These are phyloP conservation scores for Boletus sp. DNA, from an alignment of 768 basidiomycete species.

Conservation along the genomic window DNA sequence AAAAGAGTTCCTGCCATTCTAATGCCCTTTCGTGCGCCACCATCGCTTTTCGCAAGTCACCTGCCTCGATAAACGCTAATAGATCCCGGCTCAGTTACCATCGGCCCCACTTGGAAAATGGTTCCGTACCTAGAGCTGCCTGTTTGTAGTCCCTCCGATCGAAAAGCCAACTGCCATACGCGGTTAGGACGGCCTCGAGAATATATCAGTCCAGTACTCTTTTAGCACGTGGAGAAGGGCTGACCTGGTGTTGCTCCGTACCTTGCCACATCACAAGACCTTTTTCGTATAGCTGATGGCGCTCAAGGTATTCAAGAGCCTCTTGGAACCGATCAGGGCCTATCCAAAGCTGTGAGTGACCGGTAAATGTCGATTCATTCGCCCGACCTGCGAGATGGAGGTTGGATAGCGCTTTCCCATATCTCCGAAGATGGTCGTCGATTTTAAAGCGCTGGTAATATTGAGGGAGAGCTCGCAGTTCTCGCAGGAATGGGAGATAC, in stretches of 20 bases:
- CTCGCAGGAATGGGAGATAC: conserved; percentile 94
- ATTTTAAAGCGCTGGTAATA: conserved; percentile 87
- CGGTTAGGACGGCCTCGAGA: conserved; percentile 58
- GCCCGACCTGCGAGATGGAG: conserved; percentile 66
- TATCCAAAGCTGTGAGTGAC: conserved; percentile 29
- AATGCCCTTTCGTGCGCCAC: conserved; percentile 82
- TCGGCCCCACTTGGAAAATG: background rate
- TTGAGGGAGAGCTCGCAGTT: conserved; percentile 69
- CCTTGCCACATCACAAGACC: conserved; percentile 75
- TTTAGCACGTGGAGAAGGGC: conserved; percentile 12
- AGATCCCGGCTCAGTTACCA: conserved; percentile 5
- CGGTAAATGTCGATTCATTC: background rate
- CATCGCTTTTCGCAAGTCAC: conserved; percentile 68
- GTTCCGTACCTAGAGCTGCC: conserved; percentile 69
- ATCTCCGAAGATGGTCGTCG: conserved; percentile 83
- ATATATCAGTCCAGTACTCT: conserved; percentile 4
- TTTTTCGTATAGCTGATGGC: conserved; percentile 67
- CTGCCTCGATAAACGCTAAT: conserved; percentile 72
- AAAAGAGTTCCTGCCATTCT: conserved; percentile 91
- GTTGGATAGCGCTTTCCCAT: conserved; percentile 70
- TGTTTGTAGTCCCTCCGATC: conserved; percentile 80
- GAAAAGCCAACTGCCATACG: conserved; percentile 87
- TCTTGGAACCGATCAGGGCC: conserved; percentile 74
- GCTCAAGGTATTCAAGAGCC: conserved; percentile 74
- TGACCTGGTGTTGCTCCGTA: conserved; percentile 60